phyloP scores from a whole-genome alignment of 345 rosid genomes.

The Nephelium lappaceum region DNA sequence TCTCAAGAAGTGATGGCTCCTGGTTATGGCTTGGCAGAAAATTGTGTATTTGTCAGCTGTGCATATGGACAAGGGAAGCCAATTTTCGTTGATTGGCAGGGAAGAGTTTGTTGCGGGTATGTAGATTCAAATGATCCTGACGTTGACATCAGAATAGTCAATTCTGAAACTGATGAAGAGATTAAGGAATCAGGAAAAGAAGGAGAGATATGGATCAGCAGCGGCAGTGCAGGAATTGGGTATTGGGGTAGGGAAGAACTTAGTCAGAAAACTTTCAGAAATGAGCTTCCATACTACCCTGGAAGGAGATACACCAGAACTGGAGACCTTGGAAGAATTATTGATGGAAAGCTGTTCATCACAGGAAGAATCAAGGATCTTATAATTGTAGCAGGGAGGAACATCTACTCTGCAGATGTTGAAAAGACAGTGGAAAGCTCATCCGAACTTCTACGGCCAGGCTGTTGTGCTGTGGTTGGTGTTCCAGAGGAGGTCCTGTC shows the following conservation, averaged over 20 bases:
- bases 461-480: slow-evolving; percentile 73
- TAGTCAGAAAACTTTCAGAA: slow-evolving; percentile 53
- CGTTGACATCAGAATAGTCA: slow-evolving; percentile 56
- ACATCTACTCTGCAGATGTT: slow-evolving; percentile 68
- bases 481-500: slow-evolving; percentile 66
- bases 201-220: slow-evolving; percentile 74
- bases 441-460: slow-evolving; percentile 58
- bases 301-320: slow-evolving; percentile 60
- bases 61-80: slow-evolving; percentile 67
- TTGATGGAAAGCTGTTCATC: slow-evolving; percentile 58
- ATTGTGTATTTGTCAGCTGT: slow-evolving; percentile 72
- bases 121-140: slow-evolving; percentile 38
- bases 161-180: slow-evolving; percentile 49
- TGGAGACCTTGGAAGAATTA: slow-evolving; percentile 64
- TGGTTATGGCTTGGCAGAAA: slow-evolving; percentile 77
- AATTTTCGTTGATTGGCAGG: slow-evolving; percentile 65
- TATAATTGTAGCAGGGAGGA: slow-evolving; percentile 69
- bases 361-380: slow-evolving; percentile 81
- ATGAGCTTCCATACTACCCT: slow-evolving; percentile 37
- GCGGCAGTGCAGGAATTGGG: slow-evolving; percentile 70
- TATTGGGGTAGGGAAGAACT: slow-evolving; percentile 68
- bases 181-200: slow-evolving; percentile 49
- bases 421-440: slow-evolving; percentile 72
- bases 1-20: slow-evolving; percentile 74
- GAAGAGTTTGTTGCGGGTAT: slow-evolving; percentile 69